Evolutionary conservation across 2,329 filamentous ascomycete species (phyloP).

Genomic region (Aspergillus vadensis): DNA sequence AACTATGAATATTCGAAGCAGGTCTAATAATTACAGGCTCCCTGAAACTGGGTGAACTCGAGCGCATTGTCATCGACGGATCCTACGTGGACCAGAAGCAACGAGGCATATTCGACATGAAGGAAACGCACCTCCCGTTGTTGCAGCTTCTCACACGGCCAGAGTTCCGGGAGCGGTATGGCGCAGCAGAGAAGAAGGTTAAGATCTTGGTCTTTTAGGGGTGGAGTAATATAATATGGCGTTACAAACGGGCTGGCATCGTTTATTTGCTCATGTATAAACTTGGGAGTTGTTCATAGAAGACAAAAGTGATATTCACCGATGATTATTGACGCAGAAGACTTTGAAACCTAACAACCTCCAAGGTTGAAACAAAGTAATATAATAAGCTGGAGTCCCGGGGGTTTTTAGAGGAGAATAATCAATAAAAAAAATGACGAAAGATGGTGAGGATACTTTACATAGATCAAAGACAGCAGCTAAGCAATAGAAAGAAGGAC

Average conservation of each 20-base stretch:
- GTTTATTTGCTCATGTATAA: not conserved
- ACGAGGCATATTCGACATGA: conserved; percentile 91
- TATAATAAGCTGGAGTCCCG: no score
- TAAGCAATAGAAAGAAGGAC: no score
- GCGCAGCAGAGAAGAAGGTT: conserved; percentile 55
- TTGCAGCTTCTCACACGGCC: conserved; percentile 70
- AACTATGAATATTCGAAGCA: not conserved
- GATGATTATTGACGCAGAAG: no score
- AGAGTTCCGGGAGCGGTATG: conserved; percentile 72
- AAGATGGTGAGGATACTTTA: no score
- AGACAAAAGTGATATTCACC: not conserved
- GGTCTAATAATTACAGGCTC: conserved; percentile 54
- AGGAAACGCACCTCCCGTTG: conserved; percentile 82
- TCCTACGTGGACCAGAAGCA: conserved; percentile 96
- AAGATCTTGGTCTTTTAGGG: conserved; percentile 52
- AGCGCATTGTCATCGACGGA: conserved; percentile 83
- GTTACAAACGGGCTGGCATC: conserved; percentile 5
- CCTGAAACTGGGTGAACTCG: conserved; percentile 69
- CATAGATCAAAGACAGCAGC: no score
- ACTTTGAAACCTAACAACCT: no score
- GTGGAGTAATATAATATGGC: not conserved
- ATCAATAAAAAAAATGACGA: no score
- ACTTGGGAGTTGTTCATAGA: not conserved
- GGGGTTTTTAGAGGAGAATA: no score
- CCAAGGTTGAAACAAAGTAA: no score